These are phyloP conservation scores for Telopea speciosissima DNA, from an alignment of 177 flowering plant species.

Conservation along the genomic window DNA sequence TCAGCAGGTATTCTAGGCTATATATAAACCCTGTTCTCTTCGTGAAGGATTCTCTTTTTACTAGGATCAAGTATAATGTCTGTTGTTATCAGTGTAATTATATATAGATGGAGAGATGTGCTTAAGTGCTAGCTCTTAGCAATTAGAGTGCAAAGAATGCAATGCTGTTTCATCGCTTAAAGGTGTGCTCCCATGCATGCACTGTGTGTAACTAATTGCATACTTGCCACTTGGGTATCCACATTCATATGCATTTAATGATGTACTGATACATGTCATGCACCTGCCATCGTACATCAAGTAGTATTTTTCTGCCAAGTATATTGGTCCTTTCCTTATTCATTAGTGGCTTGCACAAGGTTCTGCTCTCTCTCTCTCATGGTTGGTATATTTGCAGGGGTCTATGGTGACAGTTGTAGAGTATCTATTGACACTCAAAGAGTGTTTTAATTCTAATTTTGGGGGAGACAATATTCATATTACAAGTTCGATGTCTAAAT, in stretches of 20 bases:
- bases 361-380: background rate
- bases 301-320: background rate
- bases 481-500: constrained; percentile 9
- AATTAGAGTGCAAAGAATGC: background rate
- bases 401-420: constrained; percentile 54
- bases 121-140: too few species aligned
- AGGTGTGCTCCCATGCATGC: background rate
- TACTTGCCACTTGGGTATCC: background rate
- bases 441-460: constrained; percentile 20
- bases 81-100: background rate
- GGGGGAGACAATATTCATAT: constrained; percentile 18
- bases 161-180: background rate
- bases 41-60: background rate
- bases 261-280: background rate
- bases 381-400: constrained; percentile 42
- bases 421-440: constrained; percentile 46
- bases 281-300: background rate
- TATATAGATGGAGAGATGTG: background rate
- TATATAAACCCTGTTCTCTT: background rate
- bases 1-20: constrained; percentile 47
- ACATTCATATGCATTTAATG: background rate
- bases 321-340: background rate
- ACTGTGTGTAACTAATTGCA: background rate
- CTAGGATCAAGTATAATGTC: too few species aligned
- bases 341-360: too few species aligned